A percentile compares a stretch with the other conserved stretches of the same genome.
Evolutionary conservation across 768 basidiomycete genomes (phyloP).

Genomic region (Suillus americanus): DNA sequence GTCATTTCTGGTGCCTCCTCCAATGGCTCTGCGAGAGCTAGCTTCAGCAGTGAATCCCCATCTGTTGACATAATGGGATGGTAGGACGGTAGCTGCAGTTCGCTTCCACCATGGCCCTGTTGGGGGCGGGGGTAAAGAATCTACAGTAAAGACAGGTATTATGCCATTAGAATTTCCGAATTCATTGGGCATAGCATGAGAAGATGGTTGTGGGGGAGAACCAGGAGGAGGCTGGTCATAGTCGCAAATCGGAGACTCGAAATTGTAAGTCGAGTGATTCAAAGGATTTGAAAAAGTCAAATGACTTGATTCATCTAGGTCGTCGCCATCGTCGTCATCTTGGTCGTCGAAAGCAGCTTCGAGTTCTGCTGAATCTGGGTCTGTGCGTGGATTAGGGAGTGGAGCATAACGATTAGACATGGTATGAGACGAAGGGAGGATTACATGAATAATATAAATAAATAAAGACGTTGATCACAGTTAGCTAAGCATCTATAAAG

Average conservation of each 20-base stretch:
- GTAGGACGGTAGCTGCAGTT: constrained; percentile 55
- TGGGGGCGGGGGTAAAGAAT: constrained; percentile 21
- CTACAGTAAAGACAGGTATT: constrained; percentile 49
- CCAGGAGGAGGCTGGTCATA: constrained; percentile 84
- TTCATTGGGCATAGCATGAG: constrained; percentile 65
- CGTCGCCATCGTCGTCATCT: constrained; percentile 62
- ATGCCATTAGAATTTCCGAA: constrained; percentile 75
- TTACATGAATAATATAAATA: constrained; percentile 1
- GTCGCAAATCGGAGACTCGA: constrained; percentile 64
- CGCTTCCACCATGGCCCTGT: constrained; percentile 56
- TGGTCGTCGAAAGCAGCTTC: constrained; percentile 86
- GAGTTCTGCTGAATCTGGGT: constrained; percentile 61
- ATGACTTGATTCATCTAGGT: constrained; percentile 45
- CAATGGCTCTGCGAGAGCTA: constrained; percentile 37
- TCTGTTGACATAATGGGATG: constrained; percentile 46
- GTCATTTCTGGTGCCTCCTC: constrained; percentile 74
- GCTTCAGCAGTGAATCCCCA: constrained; percentile 46
- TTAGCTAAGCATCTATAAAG: not conserved
- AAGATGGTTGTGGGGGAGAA: constrained; percentile 68
- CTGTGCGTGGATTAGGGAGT: constrained; percentile 56
- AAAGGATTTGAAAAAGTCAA: constrained; percentile 39
- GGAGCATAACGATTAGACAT: constrained; percentile 69
- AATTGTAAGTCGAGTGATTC: constrained; percentile 61
- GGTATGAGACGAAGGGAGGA: not conserved
- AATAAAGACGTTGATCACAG: not conserved